These are phyloP conservation scores for Cryptosporidium xiaoi DNA, from an alignment of 169 alveolate genomes.

Conservation along the genomic window DNA sequence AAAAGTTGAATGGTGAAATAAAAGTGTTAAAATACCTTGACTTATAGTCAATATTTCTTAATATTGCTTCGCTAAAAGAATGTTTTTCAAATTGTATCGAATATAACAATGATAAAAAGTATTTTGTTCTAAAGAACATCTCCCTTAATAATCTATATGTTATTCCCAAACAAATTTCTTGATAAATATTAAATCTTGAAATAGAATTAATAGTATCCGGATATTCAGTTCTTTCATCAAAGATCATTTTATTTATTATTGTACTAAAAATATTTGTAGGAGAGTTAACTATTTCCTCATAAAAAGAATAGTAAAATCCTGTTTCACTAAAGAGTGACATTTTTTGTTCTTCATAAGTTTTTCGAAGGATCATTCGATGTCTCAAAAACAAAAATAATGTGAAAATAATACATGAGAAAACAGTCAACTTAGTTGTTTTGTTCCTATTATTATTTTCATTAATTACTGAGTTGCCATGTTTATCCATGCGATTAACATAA, in stretches of 20 bases:
- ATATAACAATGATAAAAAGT: not conserved
- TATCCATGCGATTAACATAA: not conserved
- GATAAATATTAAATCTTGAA: constrained; percentile 78
- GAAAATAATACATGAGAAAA: constrained; percentile 27
- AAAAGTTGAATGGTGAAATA: constrained; percentile 75
- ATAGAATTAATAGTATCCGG: constrained; percentile 78
- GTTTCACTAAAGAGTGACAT: constrained; percentile 70
- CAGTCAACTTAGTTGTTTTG: not conserved
- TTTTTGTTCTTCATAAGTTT: constrained; percentile 58
- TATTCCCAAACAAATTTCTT: constrained; percentile 72
- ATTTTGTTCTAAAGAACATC: not conserved
- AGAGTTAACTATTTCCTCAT: constrained; percentile 75
- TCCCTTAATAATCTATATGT: constrained; percentile 43
- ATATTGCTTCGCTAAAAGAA: not conserved
- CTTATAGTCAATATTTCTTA: not conserved
- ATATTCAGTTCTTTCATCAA: constrained; percentile 77
- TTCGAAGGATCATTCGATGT: constrained; percentile 29
- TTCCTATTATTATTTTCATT: not conserved
- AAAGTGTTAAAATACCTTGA: not conserved
- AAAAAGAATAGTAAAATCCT: constrained; percentile 78
- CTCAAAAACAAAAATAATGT: constrained; percentile 47
- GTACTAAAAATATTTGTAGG: constrained; percentile 9
- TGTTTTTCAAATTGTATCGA: constrained; percentile 10
- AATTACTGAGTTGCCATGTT: not conserved
- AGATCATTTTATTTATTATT: constrained; percentile 7